phyloP scores from a whole-genome alignment of 495 filamentous ascomycete species.

The Baudoinia panamericana region DNA sequence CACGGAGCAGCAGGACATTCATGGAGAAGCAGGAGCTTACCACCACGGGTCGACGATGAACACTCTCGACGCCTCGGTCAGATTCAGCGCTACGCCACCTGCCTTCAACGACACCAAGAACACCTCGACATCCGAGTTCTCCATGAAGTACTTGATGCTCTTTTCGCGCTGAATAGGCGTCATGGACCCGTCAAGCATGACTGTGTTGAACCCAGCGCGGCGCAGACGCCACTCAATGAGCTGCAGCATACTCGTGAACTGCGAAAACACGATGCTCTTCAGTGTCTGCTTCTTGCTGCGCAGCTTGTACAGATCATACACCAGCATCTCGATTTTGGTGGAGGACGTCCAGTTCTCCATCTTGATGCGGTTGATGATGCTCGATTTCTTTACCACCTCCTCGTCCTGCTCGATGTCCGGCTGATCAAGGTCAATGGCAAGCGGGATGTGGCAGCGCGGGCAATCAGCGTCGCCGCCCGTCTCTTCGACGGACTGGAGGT shows the following conservation, averaged over 20 bases:
- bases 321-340: slow-evolving; percentile 91
- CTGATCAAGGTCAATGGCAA: slow-evolving; percentile 84
- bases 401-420: slow-evolving; percentile 85
- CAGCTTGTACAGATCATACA: slow-evolving; percentile 82
- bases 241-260: slow-evolving; percentile 62
- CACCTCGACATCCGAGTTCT: slow-evolving; percentile 76
- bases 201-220: slow-evolving; percentile 88
- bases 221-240: slow-evolving; percentile 89
- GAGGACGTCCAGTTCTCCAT: slow-evolving; percentile 97
- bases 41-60: slow-evolving; percentile 85
- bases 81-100: slow-evolving; percentile 85
- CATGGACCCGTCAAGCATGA: slow-evolving; percentile 96
- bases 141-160: slow-evolving; percentile 92
- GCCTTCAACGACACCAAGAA: slow-evolving; percentile 93
- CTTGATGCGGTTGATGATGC: slow-evolving; percentile 92
- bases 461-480: slow-evolving; percentile 55
- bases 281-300: slow-evolving; percentile 79
- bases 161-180: slow-evolving; percentile 80
- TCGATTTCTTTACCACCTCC: slow-evolving; percentile 70
- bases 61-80: slow-evolving; percentile 85
- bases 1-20: too few species aligned
- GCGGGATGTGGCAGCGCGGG: slow-evolving; percentile 77
- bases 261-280: slow-evolving; percentile 71
- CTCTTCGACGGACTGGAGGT: slow-evolving; percentile 57
- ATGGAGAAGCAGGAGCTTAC: too few species aligned